phyloP scores from a whole-genome alignment of 2,329 filamentous ascomycete genomes.

The Pseudocercospora fijiensis region DNA sequence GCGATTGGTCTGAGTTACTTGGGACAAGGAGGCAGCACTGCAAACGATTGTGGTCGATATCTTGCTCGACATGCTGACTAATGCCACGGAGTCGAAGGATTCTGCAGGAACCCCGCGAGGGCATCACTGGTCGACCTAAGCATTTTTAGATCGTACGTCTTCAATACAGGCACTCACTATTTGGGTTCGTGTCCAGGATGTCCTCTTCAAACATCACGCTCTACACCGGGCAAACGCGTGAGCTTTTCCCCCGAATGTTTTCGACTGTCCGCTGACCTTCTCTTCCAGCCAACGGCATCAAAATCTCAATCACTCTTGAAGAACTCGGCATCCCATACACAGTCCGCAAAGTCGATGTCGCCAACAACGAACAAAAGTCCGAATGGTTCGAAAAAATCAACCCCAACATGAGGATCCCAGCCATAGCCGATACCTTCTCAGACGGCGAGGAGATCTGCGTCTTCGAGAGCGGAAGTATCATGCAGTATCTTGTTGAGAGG shows the following conservation, averaged over 20 bases:
- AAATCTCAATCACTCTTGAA: no score
- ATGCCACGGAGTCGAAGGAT: background rate
- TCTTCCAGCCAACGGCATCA: no score
- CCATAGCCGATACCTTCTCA: slow-evolving; percentile 72
- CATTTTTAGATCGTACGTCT: background rate
- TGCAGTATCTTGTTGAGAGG: slow-evolving; percentile 75
- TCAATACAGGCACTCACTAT: no score
- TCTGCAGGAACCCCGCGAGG: background rate
- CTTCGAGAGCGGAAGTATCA: slow-evolving; percentile 80
- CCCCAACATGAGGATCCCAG: slow-evolving; percentile 87
- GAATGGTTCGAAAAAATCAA: slow-evolving; percentile 88
- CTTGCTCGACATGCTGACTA: background rate
- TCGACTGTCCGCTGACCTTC: no score
- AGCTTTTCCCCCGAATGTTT: no score
- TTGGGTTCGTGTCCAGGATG: no score
- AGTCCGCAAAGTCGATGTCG: slow-evolving; percentile 66
- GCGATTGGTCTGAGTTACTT: no score
- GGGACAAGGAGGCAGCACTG: no score
- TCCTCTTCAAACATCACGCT: no score
- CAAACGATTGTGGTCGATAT: background rate
- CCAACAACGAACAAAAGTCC: slow-evolving; percentile 71
- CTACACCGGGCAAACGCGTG: no score
- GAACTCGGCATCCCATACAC: slow-evolving; percentile 65
- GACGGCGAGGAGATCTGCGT: slow-evolving; percentile 71
- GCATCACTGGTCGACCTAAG: no score